Evolutionary conservation across 2,329 filamentous ascomycete species (phyloP).

Genomic region (Mycogone perniciosa): DNA sequence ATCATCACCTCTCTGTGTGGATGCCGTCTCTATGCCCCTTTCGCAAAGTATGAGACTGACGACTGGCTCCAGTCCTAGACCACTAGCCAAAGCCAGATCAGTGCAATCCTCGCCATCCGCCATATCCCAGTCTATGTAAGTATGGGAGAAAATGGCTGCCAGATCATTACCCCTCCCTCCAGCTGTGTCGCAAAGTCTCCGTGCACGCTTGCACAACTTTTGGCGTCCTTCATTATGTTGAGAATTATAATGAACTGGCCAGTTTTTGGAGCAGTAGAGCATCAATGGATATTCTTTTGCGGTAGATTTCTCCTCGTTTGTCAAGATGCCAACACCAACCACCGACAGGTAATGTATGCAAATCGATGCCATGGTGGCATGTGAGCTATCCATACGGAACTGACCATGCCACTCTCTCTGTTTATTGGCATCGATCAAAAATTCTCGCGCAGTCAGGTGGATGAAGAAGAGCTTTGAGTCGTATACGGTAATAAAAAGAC

Average conservation of each 20-base stretch:
- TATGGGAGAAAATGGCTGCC: not conserved
- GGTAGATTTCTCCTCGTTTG: not conserved
- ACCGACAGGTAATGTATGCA: not conserved
- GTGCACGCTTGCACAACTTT: not conserved
- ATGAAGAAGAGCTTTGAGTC: slow-evolving; percentile 2
- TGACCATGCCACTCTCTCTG: not conserved
- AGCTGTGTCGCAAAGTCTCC: not conserved
- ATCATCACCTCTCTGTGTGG: too few relatives aligned
- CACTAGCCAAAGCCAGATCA: slow-evolving; percentile 4
- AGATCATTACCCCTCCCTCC: not conserved
- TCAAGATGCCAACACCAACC: not conserved
- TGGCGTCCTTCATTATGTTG: not conserved
- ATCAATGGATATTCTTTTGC: not conserved
- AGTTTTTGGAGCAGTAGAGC: not conserved
- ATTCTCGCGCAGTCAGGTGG: slow-evolving; percentile 8
- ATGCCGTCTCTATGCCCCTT: too few relatives aligned
- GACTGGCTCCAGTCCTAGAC: too few relatives aligned
- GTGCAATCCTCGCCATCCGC: slow-evolving; percentile 7
- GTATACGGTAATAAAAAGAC: slow-evolving; percentile 3
- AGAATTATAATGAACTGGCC: not conserved
- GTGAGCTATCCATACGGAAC: not conserved
- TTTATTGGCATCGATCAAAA: slow-evolving; percentile 3
- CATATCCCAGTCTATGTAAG: not conserved
- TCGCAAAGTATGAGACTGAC: too few relatives aligned
- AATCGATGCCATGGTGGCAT: not conserved